Evolutionary conservation across 306 rosid species (phyloP).

Genomic region (Erythrophleum fordii): DNA sequence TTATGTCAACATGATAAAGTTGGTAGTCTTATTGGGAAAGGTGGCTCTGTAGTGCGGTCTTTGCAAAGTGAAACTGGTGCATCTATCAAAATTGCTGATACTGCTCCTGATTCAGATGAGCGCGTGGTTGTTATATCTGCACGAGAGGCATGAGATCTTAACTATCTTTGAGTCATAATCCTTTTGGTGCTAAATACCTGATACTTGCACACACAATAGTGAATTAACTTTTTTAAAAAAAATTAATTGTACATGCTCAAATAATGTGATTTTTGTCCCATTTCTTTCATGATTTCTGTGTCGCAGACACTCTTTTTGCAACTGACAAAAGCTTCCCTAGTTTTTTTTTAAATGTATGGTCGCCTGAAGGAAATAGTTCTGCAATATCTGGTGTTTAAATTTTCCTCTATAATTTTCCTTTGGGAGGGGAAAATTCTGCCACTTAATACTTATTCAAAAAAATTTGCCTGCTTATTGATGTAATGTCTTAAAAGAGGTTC

Average conservation of each 20-base stretch:
- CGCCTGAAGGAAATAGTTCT: background rate
- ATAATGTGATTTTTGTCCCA: background rate
- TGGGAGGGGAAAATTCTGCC: slow-evolving; percentile 6
- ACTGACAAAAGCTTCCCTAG: background rate
- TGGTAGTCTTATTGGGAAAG: slow-evolving; percentile 93
- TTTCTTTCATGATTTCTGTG: background rate
- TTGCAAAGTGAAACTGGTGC: slow-evolving; percentile 91
- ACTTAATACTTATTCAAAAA: background rate
- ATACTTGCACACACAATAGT: background rate
- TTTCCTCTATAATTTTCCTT: slow-evolving; percentile 22
- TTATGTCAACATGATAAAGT: slow-evolving; percentile 85
- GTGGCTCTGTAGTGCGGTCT: slow-evolving; percentile 76
- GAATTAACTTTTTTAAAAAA: background rate
- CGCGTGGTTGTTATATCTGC: slow-evolving; percentile 83
- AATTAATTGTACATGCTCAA: background rate
- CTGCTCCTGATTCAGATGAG: slow-evolving; percentile 75
- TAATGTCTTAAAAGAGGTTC: slow-evolving; percentile 18
- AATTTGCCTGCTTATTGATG: background rate
- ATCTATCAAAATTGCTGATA: slow-evolving; percentile 76
- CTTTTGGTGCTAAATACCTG: slow-evolving; percentile 16
- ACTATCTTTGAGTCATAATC: slow-evolving; percentile 22
- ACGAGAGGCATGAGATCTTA: slow-evolving; percentile 66
- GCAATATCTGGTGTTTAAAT: slow-evolving; percentile 3
- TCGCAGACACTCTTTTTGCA: background rate
- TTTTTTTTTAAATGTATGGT: background rate